A percentile compares a stretch with the other conserved stretches of the same genome.
These are phyloP conservation scores for Aureococcus anophagefferens DNA, from an alignment of 108 stramenopile genomes.

Conservation along the genomic window DNA sequence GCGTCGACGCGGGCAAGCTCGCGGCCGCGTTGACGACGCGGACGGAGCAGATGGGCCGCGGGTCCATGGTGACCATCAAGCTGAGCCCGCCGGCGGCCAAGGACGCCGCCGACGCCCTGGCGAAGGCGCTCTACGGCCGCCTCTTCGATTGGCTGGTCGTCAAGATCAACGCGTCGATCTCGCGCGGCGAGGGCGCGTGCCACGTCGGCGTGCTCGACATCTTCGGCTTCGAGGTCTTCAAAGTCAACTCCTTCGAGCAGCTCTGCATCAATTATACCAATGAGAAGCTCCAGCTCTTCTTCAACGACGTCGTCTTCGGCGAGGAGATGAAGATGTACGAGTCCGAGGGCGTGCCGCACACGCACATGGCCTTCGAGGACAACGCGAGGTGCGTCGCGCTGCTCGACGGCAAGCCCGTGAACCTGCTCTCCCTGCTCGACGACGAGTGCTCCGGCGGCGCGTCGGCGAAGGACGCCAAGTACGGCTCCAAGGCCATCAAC, in stretches of 20 bases:
- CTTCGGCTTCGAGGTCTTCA: constrained; percentile 98
- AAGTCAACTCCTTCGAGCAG: constrained; percentile 91
- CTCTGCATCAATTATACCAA: constrained; percentile 99
- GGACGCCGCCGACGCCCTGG: constrained; percentile 83
- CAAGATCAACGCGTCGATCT: constrained; percentile 66
- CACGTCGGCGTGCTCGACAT: constrained; percentile 93
- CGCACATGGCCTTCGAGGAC: constrained; percentile 78
- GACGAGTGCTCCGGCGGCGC: constrained; percentile 76
- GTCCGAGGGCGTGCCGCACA: constrained; percentile 14
- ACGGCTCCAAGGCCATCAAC: neutral
- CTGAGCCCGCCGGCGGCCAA: constrained; percentile 62
- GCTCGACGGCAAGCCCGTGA: constrained; percentile 79
- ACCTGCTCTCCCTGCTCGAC: constrained; percentile 80
- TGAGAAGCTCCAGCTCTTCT: constrained; percentile 98
- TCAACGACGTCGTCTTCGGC: constrained; percentile 97
- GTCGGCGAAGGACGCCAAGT: constrained; percentile 31
- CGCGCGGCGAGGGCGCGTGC: constrained; percentile 3
- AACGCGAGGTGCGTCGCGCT: constrained; percentile 96
- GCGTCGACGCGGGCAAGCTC: constrained; percentile 64
- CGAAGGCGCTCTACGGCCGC: constrained; percentile 84
- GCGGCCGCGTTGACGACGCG: constrained; percentile 63
- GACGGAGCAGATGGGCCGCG: constrained; percentile 58
- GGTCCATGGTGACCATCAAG: constrained; percentile 64
- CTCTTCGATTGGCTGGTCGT: constrained; percentile 78
- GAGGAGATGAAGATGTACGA: neutral